A percentile compares a stretch with the other conserved stretches of the same genome.
These are phyloP conservation scores for Salix exigua DNA, from an alignment of 345 rosid genomes.

Conservation along the genomic window DNA sequence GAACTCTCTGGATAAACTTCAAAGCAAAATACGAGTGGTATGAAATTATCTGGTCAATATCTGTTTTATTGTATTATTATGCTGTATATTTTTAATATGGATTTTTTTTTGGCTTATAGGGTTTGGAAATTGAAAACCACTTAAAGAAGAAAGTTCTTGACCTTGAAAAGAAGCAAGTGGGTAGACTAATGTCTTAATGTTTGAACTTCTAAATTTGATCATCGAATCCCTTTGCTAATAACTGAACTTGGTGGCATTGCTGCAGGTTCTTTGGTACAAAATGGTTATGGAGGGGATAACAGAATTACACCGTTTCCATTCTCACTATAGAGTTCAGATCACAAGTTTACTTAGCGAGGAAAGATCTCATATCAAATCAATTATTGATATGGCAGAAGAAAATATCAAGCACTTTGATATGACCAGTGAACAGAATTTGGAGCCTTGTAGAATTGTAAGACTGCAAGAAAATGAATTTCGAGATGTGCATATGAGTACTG, in stretches of 20 bases:
- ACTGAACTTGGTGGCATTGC: slow-evolving; percentile 23
- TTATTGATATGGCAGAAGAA: slow-evolving; percentile 44
- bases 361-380: slow-evolving; percentile 43
- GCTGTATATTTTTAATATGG: background rate
- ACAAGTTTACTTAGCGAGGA: slow-evolving; percentile 58
- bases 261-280: slow-evolving; percentile 59
- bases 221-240: slow-evolving; percentile 3
- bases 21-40: slow-evolving; percentile 77
- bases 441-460: slow-evolving; percentile 29
- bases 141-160: slow-evolving; percentile 71
- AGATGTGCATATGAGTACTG: slow-evolving; percentile 50
- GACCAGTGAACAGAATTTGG: slow-evolving; percentile 31
- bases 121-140: slow-evolving; percentile 93
- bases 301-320: slow-evolving; percentile 55
- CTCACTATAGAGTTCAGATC: slow-evolving; percentile 52
- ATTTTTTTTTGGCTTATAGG: slow-evolving; percentile 44
- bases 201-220: background rate
- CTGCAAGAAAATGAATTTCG: slow-evolving; percentile 52
- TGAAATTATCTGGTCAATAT: slow-evolving; percentile 16
- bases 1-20: slow-evolving; percentile 60
- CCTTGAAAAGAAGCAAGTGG: slow-evolving; percentile 78
- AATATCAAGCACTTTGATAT: slow-evolving; percentile 35
- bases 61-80: background rate
- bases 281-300: slow-evolving; percentile 42
- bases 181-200: slow-evolving; percentile 19